Conservation (phyloP, 495 filamentous ascomycete genomes). For the Penicillium crystallinum region DNA sequence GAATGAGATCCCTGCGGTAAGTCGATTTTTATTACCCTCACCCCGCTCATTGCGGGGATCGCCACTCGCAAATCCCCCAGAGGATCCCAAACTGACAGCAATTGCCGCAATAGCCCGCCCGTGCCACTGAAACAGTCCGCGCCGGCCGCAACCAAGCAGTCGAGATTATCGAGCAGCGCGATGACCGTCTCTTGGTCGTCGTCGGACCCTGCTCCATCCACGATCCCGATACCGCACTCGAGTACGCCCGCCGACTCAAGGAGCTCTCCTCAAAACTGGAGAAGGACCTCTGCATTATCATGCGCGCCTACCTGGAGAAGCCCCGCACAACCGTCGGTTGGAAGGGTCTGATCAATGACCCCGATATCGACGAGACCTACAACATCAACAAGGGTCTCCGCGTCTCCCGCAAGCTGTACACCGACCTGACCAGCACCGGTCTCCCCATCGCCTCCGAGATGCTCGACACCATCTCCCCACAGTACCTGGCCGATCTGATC, state of each 20-base stretch:
- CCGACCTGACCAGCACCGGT: constrained; percentile 75
- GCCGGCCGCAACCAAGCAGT: constrained; percentile 78
- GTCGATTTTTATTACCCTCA: constrained; percentile 27
- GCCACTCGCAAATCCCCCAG: not conserved
- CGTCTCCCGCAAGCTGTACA: constrained; percentile 82
- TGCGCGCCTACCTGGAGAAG: constrained; percentile 99
- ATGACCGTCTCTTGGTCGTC: constrained; percentile 87
- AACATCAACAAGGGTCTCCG: constrained; percentile 98
- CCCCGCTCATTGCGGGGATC: constrained; percentile 2
- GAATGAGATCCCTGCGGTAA: constrained; percentile 79
- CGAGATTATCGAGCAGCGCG: constrained; percentile 71
- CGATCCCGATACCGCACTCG: constrained; percentile 80
- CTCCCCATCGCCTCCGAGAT: constrained; percentile 96
- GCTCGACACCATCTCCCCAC: constrained; percentile 97
- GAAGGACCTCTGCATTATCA: constrained; percentile 84
- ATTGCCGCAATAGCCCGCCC: constrained; percentile 31
- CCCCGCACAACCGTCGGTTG: constrained; percentile 98
- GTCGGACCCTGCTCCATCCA: constrained; percentile 97
- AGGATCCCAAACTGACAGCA: constrained; percentile 7
- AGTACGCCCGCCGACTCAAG: constrained; percentile 78
- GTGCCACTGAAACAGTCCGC: constrained; percentile 64
- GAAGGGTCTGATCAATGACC: constrained; percentile 99
- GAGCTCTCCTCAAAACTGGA: constrained; percentile 66
- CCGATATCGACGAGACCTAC: constrained; percentile 94
- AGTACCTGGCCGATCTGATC: constrained; percentile 91